These are phyloP conservation scores for Monosporascus sp. DNA, from an alignment of 2,329 filamentous ascomycete species.

Conservation along the genomic window DNA sequence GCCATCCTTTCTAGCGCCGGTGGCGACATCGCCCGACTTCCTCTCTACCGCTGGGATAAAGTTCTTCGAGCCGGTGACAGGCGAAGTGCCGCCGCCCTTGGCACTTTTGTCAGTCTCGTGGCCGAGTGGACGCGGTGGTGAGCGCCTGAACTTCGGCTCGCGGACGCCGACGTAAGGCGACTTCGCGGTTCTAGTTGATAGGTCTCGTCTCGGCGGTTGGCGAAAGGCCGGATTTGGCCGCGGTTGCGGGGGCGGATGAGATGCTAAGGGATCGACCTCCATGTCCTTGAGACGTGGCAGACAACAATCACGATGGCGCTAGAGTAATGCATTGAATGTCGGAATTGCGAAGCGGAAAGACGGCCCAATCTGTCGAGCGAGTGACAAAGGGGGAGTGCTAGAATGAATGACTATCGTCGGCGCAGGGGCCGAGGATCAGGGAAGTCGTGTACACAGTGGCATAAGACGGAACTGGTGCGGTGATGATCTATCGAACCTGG, in stretches of 20 bases:
- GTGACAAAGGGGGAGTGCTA: background rate
- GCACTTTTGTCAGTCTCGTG: conserved; percentile 11
- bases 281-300: conserved; percentile 27
- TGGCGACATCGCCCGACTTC: conserved; percentile 21
- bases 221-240: conserved; percentile 19
- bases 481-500: background rate
- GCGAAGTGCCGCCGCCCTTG: conserved; percentile 16
- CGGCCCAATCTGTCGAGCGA: conserved; percentile 2
- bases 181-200: conserved; percentile 16
- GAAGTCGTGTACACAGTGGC: too few species aligned
- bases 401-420: background rate
- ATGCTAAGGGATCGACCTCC: conserved; percentile 22
- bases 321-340: conserved; percentile 26
- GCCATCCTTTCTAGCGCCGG: conserved; percentile 42
- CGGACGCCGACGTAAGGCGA: conserved; percentile 10
- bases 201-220: conserved; percentile 14
- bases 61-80: conserved; percentile 17
- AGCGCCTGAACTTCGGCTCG: conserved; percentile 17
- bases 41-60: conserved; percentile 22
- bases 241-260: conserved; percentile 17
- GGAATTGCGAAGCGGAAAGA: conserved; percentile 1
- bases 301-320: conserved; percentile 16
- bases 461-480: too few species aligned
- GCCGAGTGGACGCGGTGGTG: conserved; percentile 12
- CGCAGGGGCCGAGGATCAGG: background rate